Base-by-base conservation (phyloP, 2,329 filamentous ascomycete genomes). In the Trichoderma citrinoviride region DNA sequence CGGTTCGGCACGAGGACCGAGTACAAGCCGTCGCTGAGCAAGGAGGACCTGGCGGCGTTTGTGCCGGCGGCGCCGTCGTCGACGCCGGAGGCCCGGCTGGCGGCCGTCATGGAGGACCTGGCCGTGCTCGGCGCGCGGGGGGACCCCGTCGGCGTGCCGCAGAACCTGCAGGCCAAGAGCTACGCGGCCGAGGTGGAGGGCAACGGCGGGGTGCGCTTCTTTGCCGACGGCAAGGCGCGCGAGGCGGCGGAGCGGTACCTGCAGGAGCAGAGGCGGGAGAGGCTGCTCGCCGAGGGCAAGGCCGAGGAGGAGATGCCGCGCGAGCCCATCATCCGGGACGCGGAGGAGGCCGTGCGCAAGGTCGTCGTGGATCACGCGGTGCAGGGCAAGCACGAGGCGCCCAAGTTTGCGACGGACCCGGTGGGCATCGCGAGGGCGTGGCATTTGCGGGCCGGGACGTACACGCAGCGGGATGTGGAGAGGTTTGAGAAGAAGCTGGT, bases 401-500 rank as follows among this genome's bases (percentile, higher is more conserved):
- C 77, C 44, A 68, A 70, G 69, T 75, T 73, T 60, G 72, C 75
- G 17, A 66, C 67, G 43, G 76, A 79, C 29, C 70, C 76, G 6
- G 67, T 75, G 6, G 75, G 73, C 21, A 47, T 77, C 44, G 71
- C 77, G 47, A 72, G 75, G 63, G 73, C 73, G 67, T 76, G 75
- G 73, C 77, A 79, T 52, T 66, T 79, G 64, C 72, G 76, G 61
- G 71, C 76, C 15, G 74, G 75, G 67, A 77, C 77, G 49, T 81
- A 79, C 68, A 68, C 69, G 21, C 66, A 66, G 15, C 70, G 67
- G 52, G 73, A 79, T 33, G 72, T 75, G 54, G 72, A 74, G 57
- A 72, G 69, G 44, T 81, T 81, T 64, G 75, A 80, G 73, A 73
- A 67, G 29, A 81, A 80, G 74, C 63, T 80, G 53, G 68, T 69